phyloP scores from a whole-genome alignment of 78 protist genomes.

The Paratrimastix pyriformis region DNA sequence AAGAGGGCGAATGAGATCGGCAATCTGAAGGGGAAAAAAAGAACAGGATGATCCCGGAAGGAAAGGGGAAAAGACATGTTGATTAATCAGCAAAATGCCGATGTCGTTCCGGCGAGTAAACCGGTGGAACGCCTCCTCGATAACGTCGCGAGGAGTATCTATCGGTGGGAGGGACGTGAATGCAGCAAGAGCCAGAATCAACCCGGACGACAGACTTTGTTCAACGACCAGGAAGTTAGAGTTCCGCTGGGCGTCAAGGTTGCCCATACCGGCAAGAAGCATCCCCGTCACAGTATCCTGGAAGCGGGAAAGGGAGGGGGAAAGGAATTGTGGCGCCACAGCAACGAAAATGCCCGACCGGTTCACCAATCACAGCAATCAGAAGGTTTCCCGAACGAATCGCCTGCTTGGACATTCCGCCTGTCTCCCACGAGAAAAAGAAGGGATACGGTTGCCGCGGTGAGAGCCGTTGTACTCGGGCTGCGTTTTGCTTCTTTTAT shows the following conservation, averaged over 20 bases:
- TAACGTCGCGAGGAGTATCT: not conserved
- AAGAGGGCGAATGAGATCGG: conserved; percentile 57
- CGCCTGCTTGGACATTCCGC: too few species aligned
- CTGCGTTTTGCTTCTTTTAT: too few species aligned
- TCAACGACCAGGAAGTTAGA: conserved; percentile 62
- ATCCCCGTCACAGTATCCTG: conserved; percentile 82
- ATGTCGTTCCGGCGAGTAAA: conserved; percentile 55
- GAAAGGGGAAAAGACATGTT: conserved; percentile 32
- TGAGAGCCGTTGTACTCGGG: too few species aligned
- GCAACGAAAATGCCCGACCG: too few species aligned
- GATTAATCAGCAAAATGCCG: conserved; percentile 64
- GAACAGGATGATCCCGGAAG: not conserved
- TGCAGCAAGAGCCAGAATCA: not conserved
- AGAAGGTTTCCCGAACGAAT: too few species aligned
- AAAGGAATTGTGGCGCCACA: too few species aligned
- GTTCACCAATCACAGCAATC: too few species aligned
- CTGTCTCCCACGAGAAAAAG: too few species aligned
- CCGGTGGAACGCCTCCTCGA: conserved; percentile 59
- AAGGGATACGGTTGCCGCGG: too few species aligned
- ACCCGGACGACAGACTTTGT: conserved; percentile 25
- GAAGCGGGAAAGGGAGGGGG: too few species aligned
- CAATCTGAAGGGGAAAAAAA: conserved; percentile 30
- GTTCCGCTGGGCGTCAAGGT: conserved; percentile 32
- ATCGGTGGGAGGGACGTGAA: not conserved
- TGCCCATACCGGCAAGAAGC: conserved; percentile 77